Conservation (phyloP, 225 moss, liverwort and hornwort species). For the Straminergon stramineum region DNA sequence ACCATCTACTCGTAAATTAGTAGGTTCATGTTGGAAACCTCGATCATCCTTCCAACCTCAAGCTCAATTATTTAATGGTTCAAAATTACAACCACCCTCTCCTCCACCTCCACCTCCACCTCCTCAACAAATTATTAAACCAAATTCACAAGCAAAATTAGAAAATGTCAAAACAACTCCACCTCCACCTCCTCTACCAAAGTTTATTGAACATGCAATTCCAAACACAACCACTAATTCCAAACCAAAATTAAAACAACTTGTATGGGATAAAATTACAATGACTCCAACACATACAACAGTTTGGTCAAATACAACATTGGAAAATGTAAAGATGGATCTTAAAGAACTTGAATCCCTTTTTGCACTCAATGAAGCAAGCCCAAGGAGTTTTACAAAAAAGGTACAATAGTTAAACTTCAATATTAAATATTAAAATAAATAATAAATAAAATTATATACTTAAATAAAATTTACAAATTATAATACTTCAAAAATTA, state of each 20-base stretch:
- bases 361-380: constrained; percentile 45
- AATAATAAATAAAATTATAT: too few relatives aligned
- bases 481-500: not conserved
- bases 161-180: not conserved
- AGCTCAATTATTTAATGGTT: not conserved
- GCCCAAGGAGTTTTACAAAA: not conserved
- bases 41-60: not conserved
- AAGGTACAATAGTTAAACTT: not conserved
- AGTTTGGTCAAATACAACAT: constrained; percentile 67
- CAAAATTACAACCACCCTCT: not conserved
- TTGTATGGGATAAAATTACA: constrained; percentile 84
- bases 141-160: not conserved
- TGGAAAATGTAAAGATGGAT: constrained; percentile 70
- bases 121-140: not conserved
- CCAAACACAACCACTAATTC: not conserved
- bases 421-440: too few relatives aligned
- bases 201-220: not conserved
- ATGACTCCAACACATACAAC: constrained; percentile 45
- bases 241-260: constrained; percentile 74
- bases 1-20: not conserved
- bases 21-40: constrained; percentile 1
- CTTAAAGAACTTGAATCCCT: constrained; percentile 69
- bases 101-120: not conserved
- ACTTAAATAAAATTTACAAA: not conserved
- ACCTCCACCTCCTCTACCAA: not conserved